Base-by-base conservation (phyloP, 805 yeast species). In the Barnettozyma sucrosica region DNA sequence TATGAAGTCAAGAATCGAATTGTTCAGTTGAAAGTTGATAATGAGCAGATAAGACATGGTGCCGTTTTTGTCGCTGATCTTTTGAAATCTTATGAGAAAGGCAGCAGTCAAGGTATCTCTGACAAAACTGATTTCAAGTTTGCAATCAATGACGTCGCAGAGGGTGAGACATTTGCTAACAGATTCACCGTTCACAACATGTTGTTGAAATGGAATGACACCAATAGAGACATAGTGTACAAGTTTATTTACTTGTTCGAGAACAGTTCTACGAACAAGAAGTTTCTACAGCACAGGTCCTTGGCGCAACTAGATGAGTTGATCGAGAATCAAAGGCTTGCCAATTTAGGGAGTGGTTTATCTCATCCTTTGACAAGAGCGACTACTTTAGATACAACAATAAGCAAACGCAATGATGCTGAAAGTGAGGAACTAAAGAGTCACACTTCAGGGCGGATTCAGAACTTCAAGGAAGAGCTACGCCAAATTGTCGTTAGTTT, bases 121-220 rank as follows among this genome's bases (percentile, higher is more conserved):
- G 53, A 43, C 5, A 34, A 43, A 4, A 39, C 56, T 4, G n/a
- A 47, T 1, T 51, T 48, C 20, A 44, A 54, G 24, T 52, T 52
- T 36, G 44, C 39, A 21, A 43, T 54, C 21, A 44, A 47, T 36
- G 50, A 55, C 25, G 40, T 48, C 10, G 51, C 47, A 19, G 61
- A 53, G 20, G 52, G 44, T 5, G 36, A 48, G 19, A 41, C 55
- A 1, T 61, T 61, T 46, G 50, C 50, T 50, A 89, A 90, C 61
- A 69, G 89, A 43, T 88, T 84, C 63, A 77, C 82, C 50, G 67
- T 88, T 20, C 89, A 89, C 55, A 79, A 83, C 47, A 72, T 88
- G 63, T 78, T 82, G 56, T 61, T 89, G 55, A 85, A 81, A 55
- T 89, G 97, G 96, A 83, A 85, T 63, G 81, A 85, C 51, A 60